Percentiles rank a stretch among this genome's conserved stretches.
Conservation (phyloP, 371 early-diverging fungal genomes). For the Mortierella sp. region DNA sequence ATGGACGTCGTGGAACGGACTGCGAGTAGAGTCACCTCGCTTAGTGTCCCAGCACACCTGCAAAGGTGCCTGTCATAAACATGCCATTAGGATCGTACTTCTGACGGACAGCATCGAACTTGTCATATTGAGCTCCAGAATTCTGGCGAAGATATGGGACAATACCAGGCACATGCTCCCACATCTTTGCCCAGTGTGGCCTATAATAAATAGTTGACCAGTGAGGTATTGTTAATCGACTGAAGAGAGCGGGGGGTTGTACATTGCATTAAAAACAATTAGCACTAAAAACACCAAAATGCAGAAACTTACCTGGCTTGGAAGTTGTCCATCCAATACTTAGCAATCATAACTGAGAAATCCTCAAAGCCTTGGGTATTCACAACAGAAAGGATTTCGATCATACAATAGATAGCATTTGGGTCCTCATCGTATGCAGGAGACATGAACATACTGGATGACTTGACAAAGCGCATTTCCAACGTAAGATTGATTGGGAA, state of each 20-base stretch:
- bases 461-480: slow-evolving; percentile 47
- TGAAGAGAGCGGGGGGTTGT: background rate
- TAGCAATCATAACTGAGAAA: slow-evolving; percentile 31
- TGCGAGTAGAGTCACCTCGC: background rate
- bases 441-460: slow-evolving; percentile 38
- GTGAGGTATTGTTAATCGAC: background rate
- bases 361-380: slow-evolving; percentile 44
- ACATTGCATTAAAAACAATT: background rate
- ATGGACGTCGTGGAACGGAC: background rate
- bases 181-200: slow-evolving; percentile 56
- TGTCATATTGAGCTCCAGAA: slow-evolving; percentile 7
- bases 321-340: slow-evolving; percentile 54
- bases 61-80: slow-evolving; percentile 51
- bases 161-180: slow-evolving; percentile 44
- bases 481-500: slow-evolving; percentile 46
- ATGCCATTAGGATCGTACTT: slow-evolving; percentile 57
- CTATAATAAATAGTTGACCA: background rate
- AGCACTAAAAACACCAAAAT: background rate
- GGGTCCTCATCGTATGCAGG: slow-evolving; percentile 55
- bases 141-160: slow-evolving; percentile 25
- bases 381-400: slow-evolving; percentile 36
- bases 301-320: slow-evolving; percentile 21
- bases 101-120: slow-evolving; percentile 45
- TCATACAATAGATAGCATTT: slow-evolving; percentile 41
- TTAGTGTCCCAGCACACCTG: slow-evolving; percentile 30